phyloP scores from a whole-genome alignment of 345 rosid genomes.

The Limnanthes douglasii region DNA sequence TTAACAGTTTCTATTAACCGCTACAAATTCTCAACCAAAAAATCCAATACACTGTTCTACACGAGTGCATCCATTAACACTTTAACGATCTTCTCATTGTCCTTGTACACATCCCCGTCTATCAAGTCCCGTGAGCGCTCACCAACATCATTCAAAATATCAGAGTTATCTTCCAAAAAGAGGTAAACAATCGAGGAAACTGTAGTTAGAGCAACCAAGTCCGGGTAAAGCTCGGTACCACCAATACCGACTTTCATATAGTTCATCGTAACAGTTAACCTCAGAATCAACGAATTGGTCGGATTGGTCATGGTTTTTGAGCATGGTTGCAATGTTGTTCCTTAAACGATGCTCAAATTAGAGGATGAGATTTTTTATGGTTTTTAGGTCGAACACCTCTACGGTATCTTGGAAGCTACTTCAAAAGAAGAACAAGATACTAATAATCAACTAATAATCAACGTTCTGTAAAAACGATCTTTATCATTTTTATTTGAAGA shows the following conservation, averaged over 20 bases:
- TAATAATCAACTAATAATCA: too few relatives aligned
- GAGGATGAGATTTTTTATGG: constrained; percentile 72
- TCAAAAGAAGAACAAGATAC: too few relatives aligned
- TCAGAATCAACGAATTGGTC: constrained; percentile 86
- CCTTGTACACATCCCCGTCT: constrained; percentile 80
- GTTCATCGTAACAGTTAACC: constrained; percentile 70
- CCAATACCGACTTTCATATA: constrained; percentile 78
- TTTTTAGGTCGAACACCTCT: constrained; percentile 60
- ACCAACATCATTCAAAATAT: constrained; percentile 79
- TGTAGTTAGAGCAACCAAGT: constrained; percentile 53
- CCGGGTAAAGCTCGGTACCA: constrained; percentile 87
- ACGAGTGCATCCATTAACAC: constrained; percentile 52
- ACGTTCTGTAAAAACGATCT: too few relatives aligned
- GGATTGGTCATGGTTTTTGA: constrained; percentile 83
- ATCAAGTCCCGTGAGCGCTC: constrained; percentile 78
- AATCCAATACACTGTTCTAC: constrained; percentile 77
- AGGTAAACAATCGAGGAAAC: constrained; percentile 74
- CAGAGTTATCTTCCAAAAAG: constrained; percentile 76
- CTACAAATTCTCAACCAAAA: constrained; percentile 79
- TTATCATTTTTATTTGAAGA: too few relatives aligned
- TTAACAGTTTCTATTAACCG: constrained; percentile 67
- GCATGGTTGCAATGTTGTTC: constrained; percentile 92
- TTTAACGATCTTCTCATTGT: constrained; percentile 72
- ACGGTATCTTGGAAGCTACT: constrained; percentile 38
- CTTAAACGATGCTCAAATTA: constrained; percentile 94